Evolutionary conservation across 2,329 filamentous ascomycete species (phyloP).

Genomic region (Cladosporium colombiae): DNA sequence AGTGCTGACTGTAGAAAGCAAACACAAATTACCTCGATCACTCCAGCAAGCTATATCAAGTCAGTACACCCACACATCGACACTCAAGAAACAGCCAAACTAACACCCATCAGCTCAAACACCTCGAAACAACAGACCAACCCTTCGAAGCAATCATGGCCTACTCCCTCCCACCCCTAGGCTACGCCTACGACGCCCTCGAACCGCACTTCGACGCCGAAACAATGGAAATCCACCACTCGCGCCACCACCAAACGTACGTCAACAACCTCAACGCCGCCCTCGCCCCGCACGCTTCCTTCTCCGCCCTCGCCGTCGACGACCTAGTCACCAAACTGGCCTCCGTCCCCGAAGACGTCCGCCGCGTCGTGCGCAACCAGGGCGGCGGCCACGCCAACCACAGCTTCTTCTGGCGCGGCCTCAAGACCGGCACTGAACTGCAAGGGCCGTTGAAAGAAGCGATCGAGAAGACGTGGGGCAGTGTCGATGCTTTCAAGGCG

Average conservation of each 20-base stretch:
- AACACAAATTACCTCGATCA: not conserved
- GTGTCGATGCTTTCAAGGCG: slow-evolving; percentile 64
- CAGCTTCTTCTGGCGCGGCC: slow-evolving; percentile 85
- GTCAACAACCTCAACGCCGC: slow-evolving; percentile 73
- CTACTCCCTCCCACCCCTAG: slow-evolving; percentile 34
- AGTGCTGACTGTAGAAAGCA: not conserved
- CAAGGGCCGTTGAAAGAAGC: slow-evolving; percentile 60
- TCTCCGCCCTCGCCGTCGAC: slow-evolving; percentile 54
- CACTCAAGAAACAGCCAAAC: not conserved
- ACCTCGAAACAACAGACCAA: not conserved
- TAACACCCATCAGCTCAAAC: not conserved
- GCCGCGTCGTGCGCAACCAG: slow-evolving; percentile 51
- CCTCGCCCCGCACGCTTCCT: slow-evolving; percentile 57
- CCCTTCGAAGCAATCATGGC: slow-evolving; percentile 24
- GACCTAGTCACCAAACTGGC: slow-evolving; percentile 50
- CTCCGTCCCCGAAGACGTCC: slow-evolving; percentile 61
- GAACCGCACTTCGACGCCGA: slow-evolving; percentile 73
- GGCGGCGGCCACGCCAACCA: slow-evolving; percentile 94
- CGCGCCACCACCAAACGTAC: slow-evolving; percentile 78
- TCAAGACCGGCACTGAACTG: slow-evolving; percentile 60
- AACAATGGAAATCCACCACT: slow-evolving; percentile 81
- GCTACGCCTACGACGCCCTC: slow-evolving; percentile 56
- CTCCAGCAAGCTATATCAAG: not conserved
- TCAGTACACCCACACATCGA: not conserved
- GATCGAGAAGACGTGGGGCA: slow-evolving; percentile 69